These are phyloP conservation scores for Metschnikowia peoriensis DNA, from an alignment of 805 yeast species.

Conservation along the genomic window DNA sequence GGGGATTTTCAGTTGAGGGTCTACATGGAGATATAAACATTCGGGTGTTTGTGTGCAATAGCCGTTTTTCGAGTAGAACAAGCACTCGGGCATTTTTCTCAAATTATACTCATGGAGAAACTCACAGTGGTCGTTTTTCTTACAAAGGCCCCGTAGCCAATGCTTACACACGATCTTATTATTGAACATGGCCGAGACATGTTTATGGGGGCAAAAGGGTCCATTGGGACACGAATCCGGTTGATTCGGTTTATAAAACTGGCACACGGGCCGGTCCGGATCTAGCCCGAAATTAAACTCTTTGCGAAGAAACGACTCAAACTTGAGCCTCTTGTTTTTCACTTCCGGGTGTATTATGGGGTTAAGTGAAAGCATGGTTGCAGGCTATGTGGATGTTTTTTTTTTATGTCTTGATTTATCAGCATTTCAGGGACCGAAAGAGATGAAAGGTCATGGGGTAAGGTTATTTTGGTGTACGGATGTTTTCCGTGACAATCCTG, in stretches of 20 bases:
- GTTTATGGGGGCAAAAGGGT: slow-evolving; percentile 81
- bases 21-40: slow-evolving; percentile 88
- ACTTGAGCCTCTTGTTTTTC: slow-evolving; percentile 47
- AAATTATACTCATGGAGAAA: slow-evolving; percentile 92
- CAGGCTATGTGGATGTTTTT: neutral
- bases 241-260: slow-evolving; percentile 60
- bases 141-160: slow-evolving; percentile 96
- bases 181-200: slow-evolving; percentile 53
- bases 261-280: slow-evolving; percentile 84
- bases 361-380: slow-evolving; percentile 36
- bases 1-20: slow-evolving; percentile 85
- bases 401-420: too few species aligned
- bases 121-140: slow-evolving; percentile 95
- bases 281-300: slow-evolving; percentile 82
- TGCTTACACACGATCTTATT: slow-evolving; percentile 89
- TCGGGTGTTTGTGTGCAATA: slow-evolving; percentile 92
- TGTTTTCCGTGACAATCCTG: neutral
- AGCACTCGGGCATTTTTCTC: slow-evolving; percentile 95
- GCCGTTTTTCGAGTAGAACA: slow-evolving; percentile 78
- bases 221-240: slow-evolving; percentile 78
- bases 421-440: neutral
- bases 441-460: neutral
- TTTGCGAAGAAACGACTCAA: slow-evolving; percentile 77
- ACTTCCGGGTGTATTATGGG: slow-evolving; percentile 43
- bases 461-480: slow-evolving; percentile 6